phyloP scores from a whole-genome alignment of 2,329 filamentous ascomycete genomes.

The Nothopassalora personata region DNA sequence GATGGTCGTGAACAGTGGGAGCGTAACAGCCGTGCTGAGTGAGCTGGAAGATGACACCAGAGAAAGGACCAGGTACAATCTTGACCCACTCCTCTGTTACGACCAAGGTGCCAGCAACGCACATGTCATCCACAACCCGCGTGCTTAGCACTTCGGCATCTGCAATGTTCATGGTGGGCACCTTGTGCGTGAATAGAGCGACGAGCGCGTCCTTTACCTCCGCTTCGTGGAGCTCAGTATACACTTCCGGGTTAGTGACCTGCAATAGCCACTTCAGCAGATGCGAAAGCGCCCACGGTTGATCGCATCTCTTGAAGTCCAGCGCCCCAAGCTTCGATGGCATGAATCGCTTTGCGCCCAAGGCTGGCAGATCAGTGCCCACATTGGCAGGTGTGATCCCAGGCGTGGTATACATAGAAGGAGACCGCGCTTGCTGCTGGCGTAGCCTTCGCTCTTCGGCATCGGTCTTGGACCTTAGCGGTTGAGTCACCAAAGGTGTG shows the following conservation, averaged over 20 bases:
- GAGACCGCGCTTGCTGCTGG: slow-evolving; percentile 37
- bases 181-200: slow-evolving; percentile 85
- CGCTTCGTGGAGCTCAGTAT: slow-evolving; percentile 78
- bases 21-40: slow-evolving; percentile 90
- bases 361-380: slow-evolving; percentile 28
- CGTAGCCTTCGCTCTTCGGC: slow-evolving; percentile 62
- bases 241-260: slow-evolving; percentile 71
- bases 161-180: slow-evolving; percentile 96
- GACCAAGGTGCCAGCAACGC: slow-evolving; percentile 68
- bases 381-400: slow-evolving; percentile 32
- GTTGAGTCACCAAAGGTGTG: slow-evolving; percentile 70
- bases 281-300: slow-evolving; percentile 91
- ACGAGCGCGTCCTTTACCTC: slow-evolving; percentile 83
- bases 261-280: slow-evolving; percentile 80
- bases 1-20: slow-evolving; percentile 67
- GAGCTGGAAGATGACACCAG: slow-evolving; percentile 87
- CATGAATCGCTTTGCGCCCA: slow-evolving; percentile 61
- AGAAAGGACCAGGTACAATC: slow-evolving; percentile 72
- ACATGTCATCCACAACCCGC: slow-evolving; percentile 74
- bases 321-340: slow-evolving; percentile 73
- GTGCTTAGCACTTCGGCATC: slow-evolving; percentile 85
- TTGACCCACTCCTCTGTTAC: slow-evolving; percentile 98
- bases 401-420: slow-evolving; percentile 41
- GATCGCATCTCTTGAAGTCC: slow-evolving; percentile 77
- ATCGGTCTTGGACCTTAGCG: slow-evolving; percentile 91